phyloP scores from a whole-genome alignment of 371 early-diverging fungal genomes.

The Cokeromyces recurvatus region DNA sequence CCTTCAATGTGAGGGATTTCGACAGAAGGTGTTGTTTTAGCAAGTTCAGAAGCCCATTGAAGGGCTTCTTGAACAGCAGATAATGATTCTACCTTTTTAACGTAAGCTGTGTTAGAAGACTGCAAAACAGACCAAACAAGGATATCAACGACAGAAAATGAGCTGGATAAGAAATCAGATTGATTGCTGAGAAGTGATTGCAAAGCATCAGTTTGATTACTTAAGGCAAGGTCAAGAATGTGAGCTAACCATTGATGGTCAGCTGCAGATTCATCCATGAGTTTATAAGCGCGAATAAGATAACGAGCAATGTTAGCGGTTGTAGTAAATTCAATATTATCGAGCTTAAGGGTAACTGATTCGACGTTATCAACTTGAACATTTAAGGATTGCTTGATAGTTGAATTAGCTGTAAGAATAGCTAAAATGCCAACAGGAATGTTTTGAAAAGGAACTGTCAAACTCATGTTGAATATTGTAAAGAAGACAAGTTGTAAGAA shows the following conservation, averaged over 20 bases:
- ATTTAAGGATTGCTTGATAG: conserved; percentile 6
- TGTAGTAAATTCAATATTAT: conserved; percentile 3
- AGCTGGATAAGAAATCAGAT: conserved; percentile 33
- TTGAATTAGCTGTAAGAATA: conserved; percentile 13
- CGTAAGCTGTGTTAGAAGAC: too few species aligned
- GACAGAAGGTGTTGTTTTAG: background rate
- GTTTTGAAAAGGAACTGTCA: conserved; percentile 36
- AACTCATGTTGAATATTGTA: conserved; percentile 12
- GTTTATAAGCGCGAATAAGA: conserved; percentile 14
- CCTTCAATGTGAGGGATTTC: conserved; percentile 37
- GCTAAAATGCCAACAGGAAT: conserved; percentile 41
- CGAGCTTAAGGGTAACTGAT: conserved; percentile 7
- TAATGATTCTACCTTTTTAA: too few species aligned
- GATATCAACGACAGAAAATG: conserved; percentile 38
- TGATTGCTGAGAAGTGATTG: conserved; percentile 5
- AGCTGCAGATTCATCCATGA: conserved; percentile 16
- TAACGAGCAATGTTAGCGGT: conserved; percentile 13
- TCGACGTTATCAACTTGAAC: conserved; percentile 11
- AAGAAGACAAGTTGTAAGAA: too few species aligned
- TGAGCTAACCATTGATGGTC: conserved; percentile 16
- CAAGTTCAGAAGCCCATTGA: too few species aligned
- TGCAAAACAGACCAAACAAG: too few species aligned
- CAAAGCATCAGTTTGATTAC: conserved; percentile 4
- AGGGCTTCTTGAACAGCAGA: too few species aligned
- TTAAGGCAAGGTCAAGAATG: conserved; percentile 16